These are phyloP conservation scores for Ophiostoma quercus DNA, from an alignment of 2,329 filamentous ascomycete genomes.

Conservation along the genomic window DNA sequence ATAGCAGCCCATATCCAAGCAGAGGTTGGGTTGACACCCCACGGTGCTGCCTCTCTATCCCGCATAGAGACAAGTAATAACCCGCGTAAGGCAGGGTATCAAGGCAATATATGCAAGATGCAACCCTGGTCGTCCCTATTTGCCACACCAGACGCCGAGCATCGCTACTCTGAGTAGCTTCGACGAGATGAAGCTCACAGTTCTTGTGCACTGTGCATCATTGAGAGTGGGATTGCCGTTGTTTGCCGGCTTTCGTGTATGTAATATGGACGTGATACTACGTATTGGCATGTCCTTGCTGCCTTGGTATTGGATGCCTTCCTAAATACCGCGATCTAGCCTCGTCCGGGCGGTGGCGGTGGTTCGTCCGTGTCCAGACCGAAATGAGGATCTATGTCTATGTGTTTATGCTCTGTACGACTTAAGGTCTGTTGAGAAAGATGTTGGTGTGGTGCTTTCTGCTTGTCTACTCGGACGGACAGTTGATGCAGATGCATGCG, in stretches of 20 bases:
- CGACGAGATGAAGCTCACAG: not conserved
- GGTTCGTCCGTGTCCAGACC: not conserved
- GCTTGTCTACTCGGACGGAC: no score
- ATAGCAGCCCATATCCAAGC: not conserved
- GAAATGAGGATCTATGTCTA: not conserved
- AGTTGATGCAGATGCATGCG: not conserved
- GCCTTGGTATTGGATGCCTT: not conserved
- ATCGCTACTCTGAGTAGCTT: not conserved
- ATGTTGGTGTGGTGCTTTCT: no score
- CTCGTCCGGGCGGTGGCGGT: not conserved
- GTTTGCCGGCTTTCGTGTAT: not conserved
- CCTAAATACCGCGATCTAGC: not conserved
- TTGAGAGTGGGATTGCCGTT: not conserved
- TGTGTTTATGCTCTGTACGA: no score
- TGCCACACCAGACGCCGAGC: not conserved
- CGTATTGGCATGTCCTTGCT: not conserved
- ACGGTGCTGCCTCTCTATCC: not conserved
- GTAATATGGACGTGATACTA: not conserved
- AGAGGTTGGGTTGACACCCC: not conserved
- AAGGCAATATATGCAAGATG: not conserved
- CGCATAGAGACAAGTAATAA: not conserved
- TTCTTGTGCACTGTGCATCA: not conserved
- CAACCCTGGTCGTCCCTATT: not conserved
- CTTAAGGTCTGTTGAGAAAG: no score
- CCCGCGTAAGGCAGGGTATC: not conserved